These are phyloP conservation scores for Tephrocybe sp. DNA, from an alignment of 768 basidiomycete genomes.

Conservation along the genomic window DNA sequence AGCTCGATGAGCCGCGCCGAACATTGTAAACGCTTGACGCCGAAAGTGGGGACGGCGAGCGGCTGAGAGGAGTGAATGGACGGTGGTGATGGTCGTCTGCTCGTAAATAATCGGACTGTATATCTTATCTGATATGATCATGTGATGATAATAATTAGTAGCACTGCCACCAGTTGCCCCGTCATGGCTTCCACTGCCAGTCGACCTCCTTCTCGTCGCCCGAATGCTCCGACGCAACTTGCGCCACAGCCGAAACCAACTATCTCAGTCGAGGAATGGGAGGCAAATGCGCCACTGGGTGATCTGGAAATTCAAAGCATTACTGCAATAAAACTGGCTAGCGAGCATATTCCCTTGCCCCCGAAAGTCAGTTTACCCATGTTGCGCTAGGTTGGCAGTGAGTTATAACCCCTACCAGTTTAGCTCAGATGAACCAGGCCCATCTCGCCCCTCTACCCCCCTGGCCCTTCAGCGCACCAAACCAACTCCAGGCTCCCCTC, in stretches of 20 bases:
- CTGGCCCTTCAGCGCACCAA: conserved; percentile 31
- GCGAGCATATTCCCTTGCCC: conserved; percentile 62
- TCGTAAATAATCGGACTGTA: background rate
- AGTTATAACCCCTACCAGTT: conserved; percentile 25
- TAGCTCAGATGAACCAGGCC: conserved; percentile 23
- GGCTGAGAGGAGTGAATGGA: background rate
- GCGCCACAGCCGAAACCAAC: conserved; percentile 34
- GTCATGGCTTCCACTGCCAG: conserved; percentile 15
- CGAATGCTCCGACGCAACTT: conserved; percentile 9
- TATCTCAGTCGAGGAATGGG: conserved; percentile 89
- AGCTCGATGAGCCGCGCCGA: background rate
- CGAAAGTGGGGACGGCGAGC: background rate
- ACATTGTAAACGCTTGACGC: background rate
- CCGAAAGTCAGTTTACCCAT: conserved; percentile 57
- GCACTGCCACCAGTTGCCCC: conserved; percentile 6
- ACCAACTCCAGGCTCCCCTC: conserved; percentile 28
- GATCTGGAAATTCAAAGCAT: conserved; percentile 71
- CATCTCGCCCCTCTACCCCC: conserved; percentile 40
- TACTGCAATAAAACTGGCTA: conserved; percentile 55
- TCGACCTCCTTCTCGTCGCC: conserved; percentile 12
- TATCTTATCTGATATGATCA: conserved; percentile 5
- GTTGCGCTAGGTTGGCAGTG: background rate
- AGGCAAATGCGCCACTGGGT: conserved; percentile 71
- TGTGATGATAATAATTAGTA: background rate
- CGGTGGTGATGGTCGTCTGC: background rate